A percentile compares a stretch with the other conserved stretches of the same genome.
Conservation (phyloP, 129 eudicot genomes). For the Artemisia argyi region DNA sequence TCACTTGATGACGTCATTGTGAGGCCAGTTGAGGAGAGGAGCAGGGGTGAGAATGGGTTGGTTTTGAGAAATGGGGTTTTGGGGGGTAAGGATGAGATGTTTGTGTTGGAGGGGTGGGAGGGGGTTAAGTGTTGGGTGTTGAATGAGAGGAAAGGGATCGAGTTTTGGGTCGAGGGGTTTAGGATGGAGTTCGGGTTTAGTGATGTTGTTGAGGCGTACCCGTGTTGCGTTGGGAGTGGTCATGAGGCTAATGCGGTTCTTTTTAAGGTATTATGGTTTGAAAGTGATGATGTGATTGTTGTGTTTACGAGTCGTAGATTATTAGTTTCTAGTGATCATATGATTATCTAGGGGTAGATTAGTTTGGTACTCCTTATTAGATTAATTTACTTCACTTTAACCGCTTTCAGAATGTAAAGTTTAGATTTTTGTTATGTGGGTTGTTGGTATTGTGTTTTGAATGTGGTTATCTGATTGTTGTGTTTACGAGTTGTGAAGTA, state of each 20-base stretch:
- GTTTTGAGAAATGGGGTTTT: constrained; percentile 54
- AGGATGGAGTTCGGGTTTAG: constrained; percentile 78
- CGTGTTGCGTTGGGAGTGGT: constrained; percentile 43
- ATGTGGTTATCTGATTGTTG: too few species aligned
- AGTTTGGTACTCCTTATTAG: too few species aligned
- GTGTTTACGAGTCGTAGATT: too few species aligned
- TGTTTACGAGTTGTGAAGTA: too few species aligned
- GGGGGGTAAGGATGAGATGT: constrained; percentile 42
- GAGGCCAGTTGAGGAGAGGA: constrained; percentile 51
- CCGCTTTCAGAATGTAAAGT: too few species aligned
- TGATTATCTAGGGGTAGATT: too few species aligned
- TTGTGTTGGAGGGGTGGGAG: constrained; percentile 69
- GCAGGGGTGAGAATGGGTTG: constrained; percentile 46
- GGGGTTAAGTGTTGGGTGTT: constrained; percentile 65
- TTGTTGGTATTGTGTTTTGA: too few species aligned
- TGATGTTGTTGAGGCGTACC: constrained; percentile 59
- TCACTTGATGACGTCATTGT: constrained; percentile 65
- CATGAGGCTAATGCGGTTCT: constrained; percentile 59
- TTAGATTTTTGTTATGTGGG: too few species aligned
- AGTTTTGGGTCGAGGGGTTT: constrained; percentile 53
- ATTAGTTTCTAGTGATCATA: too few species aligned
- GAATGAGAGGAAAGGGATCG: constrained; percentile 67
- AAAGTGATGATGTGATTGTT: too few species aligned
- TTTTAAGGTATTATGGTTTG: constrained; percentile 79
- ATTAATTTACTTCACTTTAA: too few species aligned